These are phyloP conservation scores for Cinnamomum chago DNA, from an alignment of 164 flowering plant genomes.

Conservation along the genomic window DNA sequence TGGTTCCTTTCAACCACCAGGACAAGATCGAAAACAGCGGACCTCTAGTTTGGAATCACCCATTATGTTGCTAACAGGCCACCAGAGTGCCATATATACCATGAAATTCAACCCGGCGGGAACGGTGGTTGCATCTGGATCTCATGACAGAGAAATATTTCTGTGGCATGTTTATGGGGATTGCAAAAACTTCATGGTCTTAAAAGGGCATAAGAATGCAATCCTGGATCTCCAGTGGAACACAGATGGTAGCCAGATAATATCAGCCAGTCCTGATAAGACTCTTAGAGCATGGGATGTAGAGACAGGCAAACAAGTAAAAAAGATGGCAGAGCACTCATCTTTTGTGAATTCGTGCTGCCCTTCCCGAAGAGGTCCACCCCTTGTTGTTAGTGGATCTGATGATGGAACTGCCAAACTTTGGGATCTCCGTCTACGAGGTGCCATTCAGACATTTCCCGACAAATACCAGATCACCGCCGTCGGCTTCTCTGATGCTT, in stretches of 20 bases:
- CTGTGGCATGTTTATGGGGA: constrained; percentile 92
- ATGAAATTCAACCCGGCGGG: constrained; percentile 97
- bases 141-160: constrained; percentile 91
- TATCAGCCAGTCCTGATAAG: constrained; percentile 96
- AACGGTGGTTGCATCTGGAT: constrained; percentile 86
- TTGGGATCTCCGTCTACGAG: constrained; percentile 96
- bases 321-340: constrained; percentile 93
- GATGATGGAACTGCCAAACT: constrained; percentile 99
- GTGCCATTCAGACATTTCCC: constrained; percentile 92
- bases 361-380: constrained; percentile 89
- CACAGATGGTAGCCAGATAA: constrained; percentile 86
- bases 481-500: constrained; percentile 86
- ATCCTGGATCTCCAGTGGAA: constrained; percentile 95
- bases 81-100: constrained; percentile 88
- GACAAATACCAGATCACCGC: constrained; percentile 96
- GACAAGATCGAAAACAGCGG: constrained; percentile 66
- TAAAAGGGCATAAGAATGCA: constrained; percentile 97
- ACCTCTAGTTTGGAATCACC: constrained; percentile 90
- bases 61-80: constrained; percentile 84
- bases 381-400: constrained; percentile 95
- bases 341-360: constrained; percentile 92
- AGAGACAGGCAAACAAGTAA: constrained; percentile 89
- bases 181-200: constrained; percentile 91
- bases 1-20: constrained; percentile 48
- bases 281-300: constrained; percentile 98